Evolutionary conservation across 1,284 basidiomycete genomes (phyloP).

Genomic region (Trametes sp.): DNA sequence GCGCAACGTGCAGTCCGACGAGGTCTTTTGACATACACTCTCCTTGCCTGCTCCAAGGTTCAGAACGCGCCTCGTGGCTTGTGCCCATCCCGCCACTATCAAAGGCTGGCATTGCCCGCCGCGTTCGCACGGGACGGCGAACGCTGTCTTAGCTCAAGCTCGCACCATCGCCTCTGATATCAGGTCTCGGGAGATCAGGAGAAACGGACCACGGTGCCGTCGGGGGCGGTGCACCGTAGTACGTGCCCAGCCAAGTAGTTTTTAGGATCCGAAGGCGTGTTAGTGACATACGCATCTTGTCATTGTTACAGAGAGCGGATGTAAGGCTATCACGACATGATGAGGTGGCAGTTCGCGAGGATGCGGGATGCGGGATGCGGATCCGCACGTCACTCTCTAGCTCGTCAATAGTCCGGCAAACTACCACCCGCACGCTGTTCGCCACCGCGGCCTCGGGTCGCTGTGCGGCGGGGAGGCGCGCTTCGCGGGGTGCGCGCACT

Average conservation of each 20-base stretch:
- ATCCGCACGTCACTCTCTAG: slow-evolving; percentile 4
- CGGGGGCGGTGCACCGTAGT: background rate
- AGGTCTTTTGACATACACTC: no score
- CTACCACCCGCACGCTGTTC: background rate
- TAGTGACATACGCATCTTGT: background rate
- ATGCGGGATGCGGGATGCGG: slow-evolving; percentile 2
- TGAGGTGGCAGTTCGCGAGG: background rate
- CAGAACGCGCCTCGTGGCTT: background rate
- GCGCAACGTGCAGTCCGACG: no score
- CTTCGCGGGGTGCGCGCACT: background rate
- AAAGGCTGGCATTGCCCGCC: background rate
- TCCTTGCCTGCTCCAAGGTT: no score
- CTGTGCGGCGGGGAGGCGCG: background rate
- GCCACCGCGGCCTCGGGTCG: background rate
- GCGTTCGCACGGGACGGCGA: background rate
- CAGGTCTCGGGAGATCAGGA: background rate
- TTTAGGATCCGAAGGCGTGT: no score
- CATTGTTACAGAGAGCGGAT: background rate
- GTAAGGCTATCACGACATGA: background rate
- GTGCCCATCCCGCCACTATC: background rate
- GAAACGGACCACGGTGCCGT: background rate
- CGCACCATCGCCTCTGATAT: background rate
- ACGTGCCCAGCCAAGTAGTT: no score
- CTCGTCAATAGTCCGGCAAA: background rate
- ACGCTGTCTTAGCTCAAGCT: background rate